A percentile compares a stretch with the other conserved stretches of the same genome.
Conservation (phyloP, 2,329 filamentous ascomycete genomes). For the Stagonosporopsis vannaccii region DNA sequence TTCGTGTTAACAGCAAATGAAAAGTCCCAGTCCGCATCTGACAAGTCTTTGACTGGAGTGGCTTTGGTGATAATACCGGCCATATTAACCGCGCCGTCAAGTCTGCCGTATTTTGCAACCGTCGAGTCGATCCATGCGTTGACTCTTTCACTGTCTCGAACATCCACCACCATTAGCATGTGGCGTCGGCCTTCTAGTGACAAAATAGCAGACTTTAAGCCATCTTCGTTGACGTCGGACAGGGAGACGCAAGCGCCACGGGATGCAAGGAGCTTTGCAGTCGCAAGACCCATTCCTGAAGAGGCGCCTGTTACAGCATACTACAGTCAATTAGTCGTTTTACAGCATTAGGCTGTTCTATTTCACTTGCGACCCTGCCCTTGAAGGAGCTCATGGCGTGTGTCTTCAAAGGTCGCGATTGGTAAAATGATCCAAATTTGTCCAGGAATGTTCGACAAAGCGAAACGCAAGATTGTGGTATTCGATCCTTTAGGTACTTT, state of each 20-base stretch:
- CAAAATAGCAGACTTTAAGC: slow-evolving; percentile 41
- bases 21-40: slow-evolving; percentile 47
- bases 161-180: slow-evolving; percentile 47
- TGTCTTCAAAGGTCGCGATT: not conserved
- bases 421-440: not conserved
- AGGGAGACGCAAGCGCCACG: slow-evolving; percentile 46
- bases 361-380: slow-evolving; percentile 1
- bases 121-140: slow-evolving; percentile 48
- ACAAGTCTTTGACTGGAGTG: slow-evolving; percentile 23
- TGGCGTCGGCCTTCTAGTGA: slow-evolving; percentile 32
- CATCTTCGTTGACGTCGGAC: slow-evolving; percentile 50
- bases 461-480: not conserved
- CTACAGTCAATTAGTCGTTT: not conserved
- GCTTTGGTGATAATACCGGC: slow-evolving; percentile 47
- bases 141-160: slow-evolving; percentile 52
- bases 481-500: not conserved
- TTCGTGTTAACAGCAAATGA: slow-evolving; percentile 46
- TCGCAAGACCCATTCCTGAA: slow-evolving; percentile 56
- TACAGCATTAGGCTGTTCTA: not conserved
- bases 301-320: slow-evolving; percentile 27
- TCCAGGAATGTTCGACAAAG: not conserved
- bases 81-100: slow-evolving; percentile 52
- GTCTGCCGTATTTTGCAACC: slow-evolving; percentile 40
- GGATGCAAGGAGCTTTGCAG: slow-evolving; percentile 54
- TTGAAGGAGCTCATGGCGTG: not conserved